Conservation (phyloP, 139 green algal genomes). For the Coelastrella sp. region DNA sequence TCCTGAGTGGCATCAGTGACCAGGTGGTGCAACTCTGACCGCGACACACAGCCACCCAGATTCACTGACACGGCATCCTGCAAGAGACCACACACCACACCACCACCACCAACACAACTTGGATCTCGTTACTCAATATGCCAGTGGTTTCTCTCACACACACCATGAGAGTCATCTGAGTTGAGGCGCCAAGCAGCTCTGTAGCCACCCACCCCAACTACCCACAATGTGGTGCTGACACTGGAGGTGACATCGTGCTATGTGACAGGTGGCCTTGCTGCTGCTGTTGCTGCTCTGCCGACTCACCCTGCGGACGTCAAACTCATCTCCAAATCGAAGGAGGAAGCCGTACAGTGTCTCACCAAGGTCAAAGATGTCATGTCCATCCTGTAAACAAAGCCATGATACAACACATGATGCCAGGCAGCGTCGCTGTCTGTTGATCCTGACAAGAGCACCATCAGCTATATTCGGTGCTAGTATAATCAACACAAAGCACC, state of each 20-base stretch:
- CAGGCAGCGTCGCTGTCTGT: too few species aligned
- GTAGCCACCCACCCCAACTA: too few species aligned
- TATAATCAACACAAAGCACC: background rate
- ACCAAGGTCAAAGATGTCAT: constrained; percentile 66
- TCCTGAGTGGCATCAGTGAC: constrained; percentile 2
- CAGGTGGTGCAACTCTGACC: background rate
- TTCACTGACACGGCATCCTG: constrained; percentile 48
- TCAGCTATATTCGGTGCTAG: background rate
- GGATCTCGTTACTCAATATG: too few species aligned
- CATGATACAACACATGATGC: background rate
- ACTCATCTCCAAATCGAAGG: constrained; percentile 69
- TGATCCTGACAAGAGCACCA: background rate
- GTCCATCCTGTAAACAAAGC: constrained; percentile 46
- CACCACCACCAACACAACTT: background rate
- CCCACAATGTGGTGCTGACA: background rate
- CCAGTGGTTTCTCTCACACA: too few species aligned
- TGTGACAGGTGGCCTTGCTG: background rate
- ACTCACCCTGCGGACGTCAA: constrained; percentile 35
- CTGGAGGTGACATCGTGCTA: background rate
- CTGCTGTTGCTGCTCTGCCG: background rate
- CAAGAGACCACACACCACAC: background rate
- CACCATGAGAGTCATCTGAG: too few species aligned
- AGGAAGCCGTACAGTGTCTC: constrained; percentile 72
- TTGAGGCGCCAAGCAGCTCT: too few species aligned
- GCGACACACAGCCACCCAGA: constrained; percentile 58